Evolutionary conservation across 2,329 filamentous ascomycete species (phyloP).

Genomic region (Alternaria conjuncta): DNA sequence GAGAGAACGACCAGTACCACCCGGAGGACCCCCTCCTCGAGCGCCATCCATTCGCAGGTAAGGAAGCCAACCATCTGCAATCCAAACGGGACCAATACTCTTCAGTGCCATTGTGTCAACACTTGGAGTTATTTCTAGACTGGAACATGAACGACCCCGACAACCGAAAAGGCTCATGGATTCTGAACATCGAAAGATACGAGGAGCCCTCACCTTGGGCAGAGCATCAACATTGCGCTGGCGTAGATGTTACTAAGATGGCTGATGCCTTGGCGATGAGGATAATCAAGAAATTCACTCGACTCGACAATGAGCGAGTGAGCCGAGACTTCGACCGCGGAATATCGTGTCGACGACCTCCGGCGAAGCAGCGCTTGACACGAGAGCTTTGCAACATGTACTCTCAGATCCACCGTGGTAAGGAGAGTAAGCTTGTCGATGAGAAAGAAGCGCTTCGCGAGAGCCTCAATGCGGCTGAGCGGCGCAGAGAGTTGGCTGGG

Average conservation of each 20-base stretch:
- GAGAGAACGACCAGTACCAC: neutral
- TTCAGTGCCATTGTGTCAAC: slow-evolving; percentile 4
- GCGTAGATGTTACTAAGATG: neutral
- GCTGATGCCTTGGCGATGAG: neutral
- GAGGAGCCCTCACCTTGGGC: neutral
- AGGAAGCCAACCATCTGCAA: neutral
- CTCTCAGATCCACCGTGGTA: neutral
- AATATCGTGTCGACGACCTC: neutral
- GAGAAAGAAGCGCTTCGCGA: neutral
- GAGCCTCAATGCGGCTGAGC: neutral
- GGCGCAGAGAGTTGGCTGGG: neutral
- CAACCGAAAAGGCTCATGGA: slow-evolving; percentile 9
- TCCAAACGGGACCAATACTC: neutral
- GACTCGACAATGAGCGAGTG: neutral
- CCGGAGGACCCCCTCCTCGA: neutral
- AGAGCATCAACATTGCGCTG: neutral
- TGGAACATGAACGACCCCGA: slow-evolving; percentile 9
- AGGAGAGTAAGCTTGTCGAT: neutral
- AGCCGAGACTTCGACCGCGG: neutral
- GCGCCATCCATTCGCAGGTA: neutral
- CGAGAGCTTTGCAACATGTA: slow-evolving; percentile 8
- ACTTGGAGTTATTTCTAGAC: slow-evolving; percentile 4
- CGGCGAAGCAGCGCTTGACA: neutral
- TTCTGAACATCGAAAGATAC: neutral
- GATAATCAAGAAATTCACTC: neutral